phyloP scores from a whole-genome alignment of 225 moss, liverwort and hornwort genomes.

The Marchantia polymorpha region DNA sequence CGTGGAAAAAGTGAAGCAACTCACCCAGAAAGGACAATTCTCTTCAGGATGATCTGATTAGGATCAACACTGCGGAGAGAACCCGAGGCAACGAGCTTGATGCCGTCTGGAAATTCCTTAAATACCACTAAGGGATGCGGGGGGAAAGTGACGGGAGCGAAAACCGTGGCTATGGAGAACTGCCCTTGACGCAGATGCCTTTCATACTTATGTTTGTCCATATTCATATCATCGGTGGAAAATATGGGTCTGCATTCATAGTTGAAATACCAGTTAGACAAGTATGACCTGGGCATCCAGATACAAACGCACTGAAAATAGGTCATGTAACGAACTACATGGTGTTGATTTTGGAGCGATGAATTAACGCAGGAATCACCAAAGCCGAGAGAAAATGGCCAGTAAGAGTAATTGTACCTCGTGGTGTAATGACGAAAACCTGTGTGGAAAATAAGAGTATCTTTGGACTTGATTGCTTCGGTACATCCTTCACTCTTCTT shows the following conservation, averaged over 20 bases:
- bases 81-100: conserved; percentile 73
- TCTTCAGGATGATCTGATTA: conserved; percentile 81
- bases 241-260: conserved; percentile 56
- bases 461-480: conserved; percentile 84
- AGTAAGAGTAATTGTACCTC: conserved; percentile 41
- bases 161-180: conserved; percentile 78
- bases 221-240: conserved; percentile 81
- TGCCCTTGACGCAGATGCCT: conserved; percentile 90
- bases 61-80: conserved; percentile 85
- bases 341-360: neutral
- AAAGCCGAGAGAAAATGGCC: too few relatives aligned
- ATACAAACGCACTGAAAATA: neutral
- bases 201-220: conserved; percentile 98
- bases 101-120: conserved; percentile 58
- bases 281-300: neutral
- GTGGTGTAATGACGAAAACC: conserved; percentile 81
- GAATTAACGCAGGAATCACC: too few relatives aligned
- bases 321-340: neutral
- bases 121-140: conserved; percentile 71
- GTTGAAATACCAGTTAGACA: neutral
- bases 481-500: conserved; percentile 71
- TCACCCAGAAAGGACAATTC: conserved; percentile 88
- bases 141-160: conserved; percentile 77
- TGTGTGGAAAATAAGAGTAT: conserved; percentile 71
- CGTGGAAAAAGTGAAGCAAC: neutral